Percentiles rank a stretch among this genome's conserved stretches.
phyloP scores from a whole-genome alignment of 768 basidiomycete genomes.

The Calocera viscosa region DNA sequence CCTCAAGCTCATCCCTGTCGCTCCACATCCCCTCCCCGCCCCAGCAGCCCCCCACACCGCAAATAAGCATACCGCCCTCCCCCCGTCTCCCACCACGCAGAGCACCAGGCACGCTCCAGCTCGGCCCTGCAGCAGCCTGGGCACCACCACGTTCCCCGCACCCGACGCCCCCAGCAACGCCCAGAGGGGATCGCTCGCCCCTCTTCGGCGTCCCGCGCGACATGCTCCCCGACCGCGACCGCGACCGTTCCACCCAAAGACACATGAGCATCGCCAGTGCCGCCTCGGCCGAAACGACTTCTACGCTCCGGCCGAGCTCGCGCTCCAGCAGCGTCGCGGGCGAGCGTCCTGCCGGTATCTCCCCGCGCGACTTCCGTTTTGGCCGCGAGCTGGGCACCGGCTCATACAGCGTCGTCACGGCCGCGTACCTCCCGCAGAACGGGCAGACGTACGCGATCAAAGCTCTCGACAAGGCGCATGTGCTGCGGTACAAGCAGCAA shows the following conservation, averaged over 20 bases:
- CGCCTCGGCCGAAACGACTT: not conserved
- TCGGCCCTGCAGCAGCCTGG: not conserved
- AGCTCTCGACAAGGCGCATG: slow-evolving; percentile 71
- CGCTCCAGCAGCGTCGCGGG: not conserved
- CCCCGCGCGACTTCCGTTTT: slow-evolving; percentile 12
- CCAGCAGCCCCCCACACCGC: slow-evolving; percentile 40
- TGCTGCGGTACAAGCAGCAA: slow-evolving; percentile 45
- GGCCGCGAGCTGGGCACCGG: slow-evolving; percentile 15
- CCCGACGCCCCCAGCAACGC: not conserved
- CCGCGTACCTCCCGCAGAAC: slow-evolving; percentile 25
- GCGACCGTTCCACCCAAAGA: not conserved
- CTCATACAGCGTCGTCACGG: slow-evolving; percentile 2
- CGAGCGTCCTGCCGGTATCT: not conserved
- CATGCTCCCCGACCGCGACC: not conserved
- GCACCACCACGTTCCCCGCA: not conserved
- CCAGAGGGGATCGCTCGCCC: not conserved
- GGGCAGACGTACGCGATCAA: slow-evolving; percentile 64
- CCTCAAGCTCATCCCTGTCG: slow-evolving; percentile 28
- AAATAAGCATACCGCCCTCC: slow-evolving; percentile 10
- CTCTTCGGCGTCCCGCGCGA: not conserved
- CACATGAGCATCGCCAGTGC: slow-evolving; percentile 4
- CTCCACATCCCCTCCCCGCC: slow-evolving; percentile 33
- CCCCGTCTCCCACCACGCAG: slow-evolving; percentile 14
- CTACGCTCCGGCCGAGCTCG: not conserved
- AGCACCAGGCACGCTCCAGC: not conserved